Conservation (phyloP, 176 grass and related monocot species). For the Zizania latifolia region DNA sequence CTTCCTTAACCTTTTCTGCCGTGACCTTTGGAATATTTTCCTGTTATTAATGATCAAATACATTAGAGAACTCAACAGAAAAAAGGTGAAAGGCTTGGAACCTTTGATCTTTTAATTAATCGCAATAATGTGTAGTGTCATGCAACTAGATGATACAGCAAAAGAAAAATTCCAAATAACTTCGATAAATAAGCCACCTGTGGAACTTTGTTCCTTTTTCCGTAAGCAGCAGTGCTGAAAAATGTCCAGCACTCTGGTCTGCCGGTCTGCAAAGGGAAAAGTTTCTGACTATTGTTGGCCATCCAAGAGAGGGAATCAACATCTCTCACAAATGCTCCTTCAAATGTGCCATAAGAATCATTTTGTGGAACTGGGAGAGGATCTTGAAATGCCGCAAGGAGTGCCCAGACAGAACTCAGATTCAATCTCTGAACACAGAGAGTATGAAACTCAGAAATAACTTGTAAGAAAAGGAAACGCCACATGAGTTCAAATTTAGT, state of each 20-base stretch:
- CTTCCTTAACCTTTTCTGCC: constrained; percentile 78
- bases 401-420: constrained; percentile 85
- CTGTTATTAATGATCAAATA: constrained; percentile 28
- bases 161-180: neutral
- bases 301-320: constrained; percentile 90
- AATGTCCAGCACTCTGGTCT: constrained; percentile 82
- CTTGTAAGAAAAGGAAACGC: neutral
- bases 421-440: constrained; percentile 62
- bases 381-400: constrained; percentile 85
- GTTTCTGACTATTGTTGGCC: constrained; percentile 84
- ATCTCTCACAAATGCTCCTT: constrained; percentile 89
- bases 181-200: constrained; percentile 54
- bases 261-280: constrained; percentile 47
- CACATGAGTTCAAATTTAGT: neutral
- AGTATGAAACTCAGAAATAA: neutral
- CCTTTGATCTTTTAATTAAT: neutral
- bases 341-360: constrained; percentile 34
- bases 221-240: constrained; percentile 81
- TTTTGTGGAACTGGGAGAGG: constrained; percentile 58
- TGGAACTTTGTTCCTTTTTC: constrained; percentile 87
- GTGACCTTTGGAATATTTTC: constrained; percentile 84
- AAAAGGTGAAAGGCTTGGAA: neutral
- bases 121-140: neutral
- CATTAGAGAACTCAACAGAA: neutral
- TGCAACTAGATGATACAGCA: neutral